Percentiles rank a stretch among this genome's conserved stretches.
Evolutionary conservation across 768 basidiomycete species (phyloP).

Genomic region (Multifurca ochricompacta): DNA sequence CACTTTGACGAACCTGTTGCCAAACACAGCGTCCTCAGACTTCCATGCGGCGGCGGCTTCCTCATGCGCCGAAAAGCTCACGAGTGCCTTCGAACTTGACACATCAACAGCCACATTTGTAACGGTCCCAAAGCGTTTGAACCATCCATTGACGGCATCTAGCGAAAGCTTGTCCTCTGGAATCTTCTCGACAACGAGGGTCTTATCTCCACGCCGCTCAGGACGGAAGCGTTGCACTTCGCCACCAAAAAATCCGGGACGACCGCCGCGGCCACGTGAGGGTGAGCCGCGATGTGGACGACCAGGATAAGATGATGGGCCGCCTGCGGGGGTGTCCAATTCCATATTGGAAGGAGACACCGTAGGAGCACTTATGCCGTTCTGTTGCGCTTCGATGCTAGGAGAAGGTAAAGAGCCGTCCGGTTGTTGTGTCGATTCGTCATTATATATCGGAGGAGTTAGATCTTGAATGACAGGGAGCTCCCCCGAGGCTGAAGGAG

Average conservation of each 20-base stretch:
- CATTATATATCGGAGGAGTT: slow-evolving; percentile 45
- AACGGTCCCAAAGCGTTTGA: slow-evolving; percentile 86
- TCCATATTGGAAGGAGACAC: slow-evolving; percentile 16
- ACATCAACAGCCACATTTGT: slow-evolving; percentile 86
- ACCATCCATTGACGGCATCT: slow-evolving; percentile 77
- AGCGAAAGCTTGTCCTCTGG: slow-evolving; percentile 76
- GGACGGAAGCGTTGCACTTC: slow-evolving; percentile 62
- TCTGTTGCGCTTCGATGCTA: not conserved
- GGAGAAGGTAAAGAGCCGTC: slow-evolving; percentile 2
- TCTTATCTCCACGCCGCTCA: slow-evolving; percentile 64
- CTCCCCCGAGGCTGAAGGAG: slow-evolving; percentile 49
- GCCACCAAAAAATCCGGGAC: slow-evolving; percentile 52
- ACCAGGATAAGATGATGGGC: slow-evolving; percentile 24
- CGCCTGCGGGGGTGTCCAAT: slow-evolving; percentile 30
- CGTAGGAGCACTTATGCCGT: not conserved
- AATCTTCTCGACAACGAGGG: slow-evolving; percentile 91
- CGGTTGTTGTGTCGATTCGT: slow-evolving; percentile 7
- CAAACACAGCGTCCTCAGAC: slow-evolving; percentile 90
- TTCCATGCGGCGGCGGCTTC: slow-evolving; percentile 90
- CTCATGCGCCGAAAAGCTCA: slow-evolving; percentile 76
- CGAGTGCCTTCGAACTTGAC: slow-evolving; percentile 67
- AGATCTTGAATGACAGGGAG: slow-evolving; percentile 80
- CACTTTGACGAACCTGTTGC: slow-evolving; percentile 89
- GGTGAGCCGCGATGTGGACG: slow-evolving; percentile 11
- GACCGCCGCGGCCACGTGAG: slow-evolving; percentile 33